Evolutionary conservation across 305 asterid genomes (phyloP), one percentile per base, ranked within the genome.

Genomic region (Fraxinus sp.): DNA sequence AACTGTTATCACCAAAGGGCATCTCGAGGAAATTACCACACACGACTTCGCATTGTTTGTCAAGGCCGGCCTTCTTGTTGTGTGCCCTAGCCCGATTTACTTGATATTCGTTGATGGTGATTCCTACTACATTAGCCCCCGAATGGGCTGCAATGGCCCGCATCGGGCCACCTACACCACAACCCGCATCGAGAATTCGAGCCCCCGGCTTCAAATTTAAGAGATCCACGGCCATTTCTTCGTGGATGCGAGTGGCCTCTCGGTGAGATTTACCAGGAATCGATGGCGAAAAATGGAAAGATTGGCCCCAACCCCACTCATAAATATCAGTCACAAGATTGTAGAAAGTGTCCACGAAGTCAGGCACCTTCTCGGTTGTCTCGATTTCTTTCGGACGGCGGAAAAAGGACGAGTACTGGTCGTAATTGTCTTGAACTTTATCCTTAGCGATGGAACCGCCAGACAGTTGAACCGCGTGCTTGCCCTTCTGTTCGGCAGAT

Each of bases 301-400:
- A 93, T 49, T 96, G 98, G 33, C 99, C 99, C 99, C 99, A 96
- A 0, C 98, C 99, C 99, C 99, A 96, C 81, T 96, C 99, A 86
- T 96, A 96, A 35, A 96, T 94, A 81, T 96, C 99, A 16, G 99
- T 96, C 32, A 96, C 99, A 7, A 96, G 98, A 52, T 96, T 94
- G 90, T 96, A 96, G 86, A 96, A 96, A 24, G 99, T 92, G 83
- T 94, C 98, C 39, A 95, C 99, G 22, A 95, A 95, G 4, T 93
- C 99, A 6, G 99, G 99, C 6, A 95, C 99, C 0, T 91, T 94
- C 0, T 93, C 99, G 11, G 91, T 85, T 24, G 79, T 88, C 81
- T 94, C 94, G 89, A 94, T 93, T 81, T 94, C 98, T 22, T 90
- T 94, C 0, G 99, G 99, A 36, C 93, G 90, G 84, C 94, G 93